Conservation (phyloP, 768 basidiomycete genomes). For the Trametes villosa region DNA sequence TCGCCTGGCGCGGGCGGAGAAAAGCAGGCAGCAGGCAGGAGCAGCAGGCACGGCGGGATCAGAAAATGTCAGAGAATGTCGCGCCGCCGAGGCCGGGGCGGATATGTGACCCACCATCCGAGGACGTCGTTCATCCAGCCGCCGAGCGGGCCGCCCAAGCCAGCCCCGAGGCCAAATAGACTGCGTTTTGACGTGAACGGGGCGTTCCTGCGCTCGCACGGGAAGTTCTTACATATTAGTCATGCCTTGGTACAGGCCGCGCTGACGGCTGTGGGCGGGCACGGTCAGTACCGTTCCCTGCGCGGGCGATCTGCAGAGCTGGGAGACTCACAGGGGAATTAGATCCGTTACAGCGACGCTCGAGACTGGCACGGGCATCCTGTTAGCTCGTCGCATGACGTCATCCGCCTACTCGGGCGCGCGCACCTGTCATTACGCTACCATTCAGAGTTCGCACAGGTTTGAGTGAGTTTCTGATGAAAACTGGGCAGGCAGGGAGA, state of each 20-base stretch:
- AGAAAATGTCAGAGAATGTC: constrained; percentile 54
- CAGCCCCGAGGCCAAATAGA: constrained; percentile 83
- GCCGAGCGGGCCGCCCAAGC: constrained; percentile 78
- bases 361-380: constrained; percentile 55
- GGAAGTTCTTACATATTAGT: constrained; percentile 75
- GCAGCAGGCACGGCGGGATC: constrained; percentile 3
- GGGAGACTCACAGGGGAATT: constrained; percentile 73
- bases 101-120: constrained; percentile 69
- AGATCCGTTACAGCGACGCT: constrained; percentile 87
- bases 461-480: constrained; percentile 28
- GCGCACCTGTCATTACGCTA: constrained; percentile 83
- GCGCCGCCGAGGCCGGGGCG: not conserved
- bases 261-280: constrained; percentile 63
- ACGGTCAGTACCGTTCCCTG: constrained; percentile 2
- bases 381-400: constrained; percentile 23
- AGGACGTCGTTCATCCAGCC: constrained; percentile 86
- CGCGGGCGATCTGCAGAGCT: not conserved
- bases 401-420: constrained; percentile 17
- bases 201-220: not conserved
- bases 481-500: constrained; percentile 8
- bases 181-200: constrained; percentile 42
- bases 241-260: constrained; percentile 91
- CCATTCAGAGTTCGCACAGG: constrained; percentile 22
- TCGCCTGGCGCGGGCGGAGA: constrained; percentile 54
- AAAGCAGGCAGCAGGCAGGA: not conserved